A percentile compares a stretch with the other conserved stretches of the same genome.
Conservation (phyloP, 2,329 filamentous ascomycete genomes). For the Proliferodiscus dingleyae region DNA sequence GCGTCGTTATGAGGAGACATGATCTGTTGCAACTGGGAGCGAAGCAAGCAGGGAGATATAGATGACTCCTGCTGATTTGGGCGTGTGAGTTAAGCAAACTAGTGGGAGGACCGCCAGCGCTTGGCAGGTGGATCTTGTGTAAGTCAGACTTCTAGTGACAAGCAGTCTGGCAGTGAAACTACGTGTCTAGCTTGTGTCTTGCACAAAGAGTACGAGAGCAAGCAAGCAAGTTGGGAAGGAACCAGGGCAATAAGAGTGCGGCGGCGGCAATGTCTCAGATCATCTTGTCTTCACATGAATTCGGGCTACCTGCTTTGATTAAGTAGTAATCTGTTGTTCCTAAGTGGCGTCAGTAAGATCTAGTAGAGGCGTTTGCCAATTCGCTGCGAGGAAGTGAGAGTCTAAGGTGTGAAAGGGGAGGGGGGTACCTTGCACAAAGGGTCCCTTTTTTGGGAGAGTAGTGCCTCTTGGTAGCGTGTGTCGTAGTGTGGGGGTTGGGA, state of each 20-base stretch:
- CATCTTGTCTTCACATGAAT: slow-evolving; percentile 1
- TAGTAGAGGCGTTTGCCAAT: not conserved
- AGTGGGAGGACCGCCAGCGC: too few species aligned
- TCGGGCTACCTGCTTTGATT: slow-evolving; percentile 8
- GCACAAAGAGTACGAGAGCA: not conserved
- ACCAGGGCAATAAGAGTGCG: slow-evolving; percentile 7
- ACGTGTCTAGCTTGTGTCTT: too few species aligned
- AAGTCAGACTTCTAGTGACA: too few species aligned
- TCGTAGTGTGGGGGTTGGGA: slow-evolving; percentile 17
- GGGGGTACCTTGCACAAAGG: not conserved
- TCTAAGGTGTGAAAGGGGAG: too few species aligned
- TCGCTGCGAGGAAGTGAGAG: not conserved
- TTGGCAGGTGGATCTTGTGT: too few species aligned
- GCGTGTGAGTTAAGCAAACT: too few species aligned
- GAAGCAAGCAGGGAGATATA: slow-evolving; percentile 5
- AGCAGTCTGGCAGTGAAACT: too few species aligned
- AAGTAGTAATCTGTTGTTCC: slow-evolving; percentile 22
- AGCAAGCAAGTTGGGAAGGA: slow-evolving; percentile 2
- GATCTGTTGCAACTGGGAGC: not conserved
- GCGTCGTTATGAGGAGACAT: slow-evolving; percentile 47
- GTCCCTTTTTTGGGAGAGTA: slow-evolving; percentile 1
- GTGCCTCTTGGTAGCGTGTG: slow-evolving; percentile 1
- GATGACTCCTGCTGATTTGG: not conserved
- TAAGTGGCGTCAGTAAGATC: slow-evolving; percentile 19
- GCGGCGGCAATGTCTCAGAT: slow-evolving; percentile 8